Percentiles rank a stretch among this genome's conserved stretches.
Conservation (phyloP, 345 rosid species). For the Salix arbutifolia region DNA sequence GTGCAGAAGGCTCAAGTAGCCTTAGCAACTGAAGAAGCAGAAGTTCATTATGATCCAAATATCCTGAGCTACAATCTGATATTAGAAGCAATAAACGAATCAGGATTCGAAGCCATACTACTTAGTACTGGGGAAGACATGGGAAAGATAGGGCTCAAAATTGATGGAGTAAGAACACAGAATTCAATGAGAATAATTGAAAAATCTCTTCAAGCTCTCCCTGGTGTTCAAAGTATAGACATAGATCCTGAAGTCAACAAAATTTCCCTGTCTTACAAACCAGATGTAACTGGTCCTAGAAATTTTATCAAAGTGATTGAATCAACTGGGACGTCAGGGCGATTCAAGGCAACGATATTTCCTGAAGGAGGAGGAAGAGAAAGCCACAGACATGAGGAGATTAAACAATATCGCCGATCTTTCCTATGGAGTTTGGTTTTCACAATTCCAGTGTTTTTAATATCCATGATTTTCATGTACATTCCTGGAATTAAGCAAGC, state of each 20-base stretch:
- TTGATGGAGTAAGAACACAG: constrained; percentile 55
- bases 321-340: constrained; percentile 58
- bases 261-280: constrained; percentile 59
- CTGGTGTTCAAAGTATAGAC: constrained; percentile 57
- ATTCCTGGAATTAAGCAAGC: constrained; percentile 59
- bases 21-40: constrained; percentile 87
- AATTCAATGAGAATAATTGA: constrained; percentile 48
- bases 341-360: constrained; percentile 59
- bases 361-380: constrained; percentile 68
- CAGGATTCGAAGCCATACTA: constrained; percentile 71
- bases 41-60: constrained; percentile 61
- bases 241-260: constrained; percentile 29
- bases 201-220: constrained; percentile 76
- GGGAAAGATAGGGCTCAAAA: constrained; percentile 64
- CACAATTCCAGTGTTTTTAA: constrained; percentile 72
- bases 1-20: constrained; percentile 76
- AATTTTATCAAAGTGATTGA: constrained; percentile 67
- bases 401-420: constrained; percentile 54
- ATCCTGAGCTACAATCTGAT: constrained; percentile 36
- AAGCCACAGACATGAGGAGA: constrained; percentile 52
- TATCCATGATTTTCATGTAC: constrained; percentile 80
- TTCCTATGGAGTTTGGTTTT: constrained; percentile 87
- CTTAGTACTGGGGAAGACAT: constrained; percentile 67
- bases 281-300: constrained; percentile 77
- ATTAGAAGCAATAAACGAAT: constrained; percentile 45